A percentile compares a stretch with the other conserved stretches of the same genome.
These are phyloP conservation scores for Fusarium incarnatum DNA, from an alignment of 2,329 filamentous ascomycete species.

Conservation along the genomic window DNA sequence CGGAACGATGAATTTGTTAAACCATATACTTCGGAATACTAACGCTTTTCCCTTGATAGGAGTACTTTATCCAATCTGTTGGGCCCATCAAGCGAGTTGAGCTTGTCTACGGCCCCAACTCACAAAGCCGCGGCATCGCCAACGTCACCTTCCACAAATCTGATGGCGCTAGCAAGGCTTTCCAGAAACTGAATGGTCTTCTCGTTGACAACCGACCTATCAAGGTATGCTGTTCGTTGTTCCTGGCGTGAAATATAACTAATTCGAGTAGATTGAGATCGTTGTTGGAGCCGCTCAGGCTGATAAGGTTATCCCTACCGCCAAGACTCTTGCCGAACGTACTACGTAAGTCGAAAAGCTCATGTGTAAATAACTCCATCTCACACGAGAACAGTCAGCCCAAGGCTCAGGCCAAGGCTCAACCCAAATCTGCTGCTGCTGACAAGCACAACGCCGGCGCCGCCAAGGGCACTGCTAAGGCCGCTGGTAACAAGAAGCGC, in stretches of 20 bases:
- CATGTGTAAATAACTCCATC: neutral
- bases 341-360: constrained; percentile 68
- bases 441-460: constrained; percentile 72
- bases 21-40: constrained; percentile 64
- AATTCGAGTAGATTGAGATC: constrained; percentile 79
- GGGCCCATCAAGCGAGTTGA: constrained; percentile 92
- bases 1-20: constrained; percentile 47
- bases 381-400: constrained; percentile 47
- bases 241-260: constrained; percentile 23
- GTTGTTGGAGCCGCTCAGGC: constrained; percentile 82
- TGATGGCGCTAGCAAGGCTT: constrained; percentile 86
- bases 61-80: constrained; percentile 91
- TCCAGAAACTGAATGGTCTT: constrained; percentile 85
- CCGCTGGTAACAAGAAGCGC: constrained; percentile 63
- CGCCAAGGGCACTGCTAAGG: constrained; percentile 57
- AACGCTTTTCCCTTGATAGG: constrained; percentile 79
- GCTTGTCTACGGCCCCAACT: constrained; percentile 92
- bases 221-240: constrained; percentile 70
- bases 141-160: constrained; percentile 87
- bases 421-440: constrained; percentile 84
- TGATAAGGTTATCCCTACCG: constrained; percentile 72
- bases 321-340: constrained; percentile 83
- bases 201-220: constrained; percentile 91
- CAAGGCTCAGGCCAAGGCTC: constrained; percentile 47
- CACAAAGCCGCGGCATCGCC: constrained; percentile 90